Percentiles rank a stretch among this genome's conserved stretches.
These are phyloP conservation scores for Scheffersomyces segobiensis DNA, from an alignment of 1,139 yeast species.

Conservation along the genomic window DNA sequence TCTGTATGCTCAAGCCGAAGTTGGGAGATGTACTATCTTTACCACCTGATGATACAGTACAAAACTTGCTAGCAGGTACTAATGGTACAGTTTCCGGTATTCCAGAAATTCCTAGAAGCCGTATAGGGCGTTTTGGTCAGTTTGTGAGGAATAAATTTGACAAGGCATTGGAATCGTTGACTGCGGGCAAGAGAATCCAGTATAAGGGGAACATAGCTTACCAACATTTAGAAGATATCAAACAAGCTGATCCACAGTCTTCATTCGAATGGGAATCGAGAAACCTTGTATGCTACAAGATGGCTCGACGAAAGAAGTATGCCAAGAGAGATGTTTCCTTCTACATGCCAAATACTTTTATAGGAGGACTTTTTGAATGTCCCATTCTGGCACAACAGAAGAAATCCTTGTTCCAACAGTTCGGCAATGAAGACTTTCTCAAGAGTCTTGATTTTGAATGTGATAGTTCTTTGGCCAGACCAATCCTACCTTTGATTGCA, in stretches of 20 bases:
- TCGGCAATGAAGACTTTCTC: slow-evolving; percentile 16
- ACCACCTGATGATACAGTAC: slow-evolving; percentile 10
- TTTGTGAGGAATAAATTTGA: slow-evolving; percentile 17
- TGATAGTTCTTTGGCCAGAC: slow-evolving; percentile 36
- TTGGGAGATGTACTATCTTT: slow-evolving; percentile 13
- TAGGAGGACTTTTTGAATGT: slow-evolving; percentile 69
- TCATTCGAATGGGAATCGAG: slow-evolving; percentile 31
- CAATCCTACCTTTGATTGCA: slow-evolving; percentile 60
- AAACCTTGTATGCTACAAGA: slow-evolving; percentile 53
- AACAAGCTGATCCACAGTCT: slow-evolving; percentile 21
- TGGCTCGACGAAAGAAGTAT: slow-evolving; percentile 64
- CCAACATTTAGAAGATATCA: slow-evolving; percentile 21
- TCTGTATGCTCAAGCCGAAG: slow-evolving; percentile 46
- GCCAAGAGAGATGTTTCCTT: slow-evolving; percentile 49
- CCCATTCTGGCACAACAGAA: slow-evolving; percentile 29
- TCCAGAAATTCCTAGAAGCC: not conserved
- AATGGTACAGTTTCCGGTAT: not conserved
- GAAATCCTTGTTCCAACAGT: slow-evolving; percentile 16
- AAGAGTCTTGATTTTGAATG: slow-evolving; percentile 30
- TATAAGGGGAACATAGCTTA: slow-evolving; percentile 26
- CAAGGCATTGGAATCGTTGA: slow-evolving; percentile 19
- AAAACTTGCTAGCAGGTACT: slow-evolving; percentile 6
- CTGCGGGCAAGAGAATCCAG: slow-evolving; percentile 21
- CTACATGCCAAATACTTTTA: slow-evolving; percentile 59
- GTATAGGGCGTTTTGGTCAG: not conserved